Conservation (phyloP, 1,139 yeast genomes). For the Taphrina populina region DNA sequence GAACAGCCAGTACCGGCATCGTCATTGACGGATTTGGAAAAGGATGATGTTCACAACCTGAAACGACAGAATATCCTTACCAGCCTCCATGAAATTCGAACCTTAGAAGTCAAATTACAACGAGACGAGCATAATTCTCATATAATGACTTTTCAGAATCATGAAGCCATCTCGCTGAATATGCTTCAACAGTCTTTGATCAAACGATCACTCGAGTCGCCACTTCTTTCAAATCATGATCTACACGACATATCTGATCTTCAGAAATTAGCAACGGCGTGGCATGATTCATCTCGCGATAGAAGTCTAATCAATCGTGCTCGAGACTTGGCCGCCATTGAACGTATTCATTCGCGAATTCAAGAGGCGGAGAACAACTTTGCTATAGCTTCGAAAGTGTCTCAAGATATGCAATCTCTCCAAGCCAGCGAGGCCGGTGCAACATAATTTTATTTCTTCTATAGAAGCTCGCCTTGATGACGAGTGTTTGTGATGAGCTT, state of each 20-base stretch:
- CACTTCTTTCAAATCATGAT: slow-evolving; percentile 4
- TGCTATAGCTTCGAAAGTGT: no score
- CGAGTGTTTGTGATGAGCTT: no score
- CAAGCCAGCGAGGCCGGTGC: no score
- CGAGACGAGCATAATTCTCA: background rate
- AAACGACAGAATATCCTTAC: background rate
- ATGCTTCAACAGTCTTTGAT: background rate
- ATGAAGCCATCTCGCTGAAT: background rate
- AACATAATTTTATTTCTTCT: no score
- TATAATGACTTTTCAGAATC: background rate
- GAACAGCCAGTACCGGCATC: background rate
- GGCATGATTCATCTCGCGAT: background rate
- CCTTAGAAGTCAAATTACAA: background rate
- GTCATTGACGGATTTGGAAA: background rate
- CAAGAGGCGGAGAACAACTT: no score
- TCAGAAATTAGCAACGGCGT: background rate
- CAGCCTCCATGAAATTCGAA: background rate
- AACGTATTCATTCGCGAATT: no score
- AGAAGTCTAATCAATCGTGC: background rate
- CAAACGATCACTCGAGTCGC: slow-evolving; percentile 1
- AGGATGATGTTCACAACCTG: background rate
- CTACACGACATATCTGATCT: background rate
- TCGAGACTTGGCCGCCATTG: no score
- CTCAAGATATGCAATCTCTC: no score
- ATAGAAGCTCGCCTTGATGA: no score